Evolutionary conservation across 2,329 filamentous ascomycete genomes (phyloP).

Genomic region (Fusarium coicis): DNA sequence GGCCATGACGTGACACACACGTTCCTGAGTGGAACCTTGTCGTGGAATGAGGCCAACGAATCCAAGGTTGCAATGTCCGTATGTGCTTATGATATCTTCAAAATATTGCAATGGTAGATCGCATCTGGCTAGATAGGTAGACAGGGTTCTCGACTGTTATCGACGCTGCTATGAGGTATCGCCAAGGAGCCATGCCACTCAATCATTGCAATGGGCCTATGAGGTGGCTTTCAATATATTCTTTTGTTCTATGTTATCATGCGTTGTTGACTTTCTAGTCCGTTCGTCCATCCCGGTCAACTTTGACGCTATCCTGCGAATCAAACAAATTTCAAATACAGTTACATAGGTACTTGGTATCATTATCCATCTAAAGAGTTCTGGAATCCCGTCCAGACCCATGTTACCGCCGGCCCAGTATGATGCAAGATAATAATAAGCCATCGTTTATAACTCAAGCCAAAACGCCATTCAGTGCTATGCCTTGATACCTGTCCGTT

Average conservation of each 20-base stretch:
- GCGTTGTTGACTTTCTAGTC: not conserved
- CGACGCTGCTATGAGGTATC: not conserved
- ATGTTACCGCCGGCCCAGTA: constrained; percentile 24
- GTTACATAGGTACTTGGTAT: constrained; percentile 31
- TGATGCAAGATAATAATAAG: constrained; percentile 25
- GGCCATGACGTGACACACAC: constrained; percentile 6
- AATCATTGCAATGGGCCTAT: not conserved
- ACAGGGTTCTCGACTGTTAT: not conserved
- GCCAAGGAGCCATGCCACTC: not conserved
- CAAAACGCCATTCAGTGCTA: constrained; percentile 40
- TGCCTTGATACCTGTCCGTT: constrained; percentile 14
- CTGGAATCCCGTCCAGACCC: constrained; percentile 11
- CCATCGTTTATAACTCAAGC: constrained; percentile 2
- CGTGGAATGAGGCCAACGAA: constrained; percentile 4
- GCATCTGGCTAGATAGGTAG: not conserved
- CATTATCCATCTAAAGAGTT: constrained; percentile 22
- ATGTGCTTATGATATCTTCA: not conserved
- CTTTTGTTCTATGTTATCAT: constrained; percentile 15
- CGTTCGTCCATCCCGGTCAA: not conserved
- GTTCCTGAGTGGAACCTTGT: constrained; percentile 7
- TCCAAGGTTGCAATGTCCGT: not conserved
- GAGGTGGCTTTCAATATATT: not conserved
- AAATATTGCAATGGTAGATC: not conserved
- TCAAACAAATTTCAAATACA: constrained; percentile 13
- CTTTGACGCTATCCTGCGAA: not conserved